Base-by-base conservation (phyloP, 148 eudicot species). In the Chenopodium formosanum region DNA sequence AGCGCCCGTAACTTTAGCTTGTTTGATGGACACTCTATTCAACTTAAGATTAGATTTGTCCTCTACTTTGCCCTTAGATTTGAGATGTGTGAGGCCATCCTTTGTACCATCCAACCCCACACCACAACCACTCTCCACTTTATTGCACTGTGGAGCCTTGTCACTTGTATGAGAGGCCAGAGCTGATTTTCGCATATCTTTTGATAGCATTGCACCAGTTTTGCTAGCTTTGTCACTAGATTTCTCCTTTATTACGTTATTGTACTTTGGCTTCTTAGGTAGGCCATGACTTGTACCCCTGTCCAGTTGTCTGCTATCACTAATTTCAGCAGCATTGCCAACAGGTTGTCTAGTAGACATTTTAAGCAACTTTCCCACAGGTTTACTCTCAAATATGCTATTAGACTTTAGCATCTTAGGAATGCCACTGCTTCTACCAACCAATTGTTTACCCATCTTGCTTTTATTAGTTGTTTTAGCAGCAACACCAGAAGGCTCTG, bases 1-100 rank as follows among this genome's bases (percentile, higher is more conserved):
- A 12, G 66, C 62, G 31, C 74, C 86, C 70, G 25, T 73, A 67
- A 69, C 74, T 9, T 70, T 71, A 11, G 47, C 46, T 23, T 70
- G 76, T 69, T 70, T 63, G 14, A 72, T 77, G 69, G 87, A 74
- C 29, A 29, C 62, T 75, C 74, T 82, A 70, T 53, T 75, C 75
- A 78, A 65, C 80, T 85, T 88, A 68, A 83, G 78, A 64, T 23
- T 77, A 22, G 87, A 78, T 70, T 82, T 70, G 75, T 84, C 86
- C 68, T 79, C 31, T 27, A 13, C 40, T 80, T 75, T 74, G 68
- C 67, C 87, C 31, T 67, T 82, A 31, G 40, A 58, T 77, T 64
- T 82, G 69, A 70, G 78, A 29, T 79, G 37, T 14, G 83, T 40
- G 27, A 37, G 65, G 72, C 72, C 84, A 82, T 82, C 80, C 52